Conservation (phyloP, 192 early-diverging fungal genomes). For the Coemansia sp. region DNA sequence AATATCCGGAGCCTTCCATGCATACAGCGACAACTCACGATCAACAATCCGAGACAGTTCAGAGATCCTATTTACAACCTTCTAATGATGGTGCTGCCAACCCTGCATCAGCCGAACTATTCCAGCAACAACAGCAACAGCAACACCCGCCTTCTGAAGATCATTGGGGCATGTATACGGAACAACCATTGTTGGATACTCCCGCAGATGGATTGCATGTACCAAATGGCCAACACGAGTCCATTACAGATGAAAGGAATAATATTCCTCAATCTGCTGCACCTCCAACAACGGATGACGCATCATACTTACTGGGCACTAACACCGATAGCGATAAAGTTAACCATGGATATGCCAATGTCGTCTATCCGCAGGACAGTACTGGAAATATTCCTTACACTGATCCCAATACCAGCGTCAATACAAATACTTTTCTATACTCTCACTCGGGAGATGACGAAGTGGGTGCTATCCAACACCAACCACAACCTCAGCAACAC, state of each 20-base stretch:
- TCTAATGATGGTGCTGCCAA: not conserved
- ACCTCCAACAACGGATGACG: not conserved
- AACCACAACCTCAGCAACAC: conserved; percentile 10
- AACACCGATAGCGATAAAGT: not conserved
- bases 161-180: not conserved
- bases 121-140: not conserved
- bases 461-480: conserved; percentile 7
- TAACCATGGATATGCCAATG: not conserved
- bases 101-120: not conserved
- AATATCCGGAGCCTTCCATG: not conserved
- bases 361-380: not conserved
- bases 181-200: not conserved
- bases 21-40: not conserved
- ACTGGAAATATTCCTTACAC: not conserved
- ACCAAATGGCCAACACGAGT: not conserved
- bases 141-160: not conserved
- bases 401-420: not conserved
- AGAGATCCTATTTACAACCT: not conserved
- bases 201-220: not conserved
- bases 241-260: not conserved
- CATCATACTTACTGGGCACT: not conserved
- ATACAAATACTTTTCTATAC: not conserved
- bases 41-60: not conserved
- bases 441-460: not conserved
- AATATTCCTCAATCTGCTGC: not conserved